Evolutionary conservation across 1,139 yeast species (phyloP).

Genomic region (Candida sojae): DNA sequence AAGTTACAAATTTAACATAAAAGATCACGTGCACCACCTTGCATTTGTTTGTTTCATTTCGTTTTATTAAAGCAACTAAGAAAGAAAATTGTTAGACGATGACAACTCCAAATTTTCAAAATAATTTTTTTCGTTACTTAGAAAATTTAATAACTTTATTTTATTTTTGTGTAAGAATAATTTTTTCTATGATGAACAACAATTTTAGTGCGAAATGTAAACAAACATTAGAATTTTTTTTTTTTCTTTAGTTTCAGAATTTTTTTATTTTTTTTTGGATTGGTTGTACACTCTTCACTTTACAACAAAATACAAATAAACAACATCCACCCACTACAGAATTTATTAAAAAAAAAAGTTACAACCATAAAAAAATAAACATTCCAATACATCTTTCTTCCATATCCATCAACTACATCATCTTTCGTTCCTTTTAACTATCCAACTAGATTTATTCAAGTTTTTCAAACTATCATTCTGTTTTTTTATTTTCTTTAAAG

Average conservation of each 20-base stretch:
- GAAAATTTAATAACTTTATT: not conserved
- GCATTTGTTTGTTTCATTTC: too few relatives aligned
- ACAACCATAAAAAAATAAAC: too few relatives aligned
- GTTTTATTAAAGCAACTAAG: too few relatives aligned
- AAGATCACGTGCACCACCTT: too few relatives aligned
- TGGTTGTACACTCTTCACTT: not conserved
- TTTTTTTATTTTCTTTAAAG: too few relatives aligned
- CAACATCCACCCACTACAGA: not conserved
- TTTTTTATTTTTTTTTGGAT: not conserved
- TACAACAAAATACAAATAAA: not conserved
- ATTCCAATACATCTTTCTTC: not conserved
- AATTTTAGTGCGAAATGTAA: conserved; percentile 1
- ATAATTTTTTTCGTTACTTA: not conserved
- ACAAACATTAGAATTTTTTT: not conserved
- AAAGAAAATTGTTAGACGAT: too few relatives aligned
- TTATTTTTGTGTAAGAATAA: not conserved
- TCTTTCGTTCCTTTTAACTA: not conserved
- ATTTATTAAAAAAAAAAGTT: not conserved
- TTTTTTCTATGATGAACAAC: not conserved
- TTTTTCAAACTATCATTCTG: not conserved
- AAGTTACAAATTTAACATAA: too few relatives aligned
- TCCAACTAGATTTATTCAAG: not conserved
- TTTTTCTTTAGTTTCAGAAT: not conserved
- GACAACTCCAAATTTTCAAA: too few relatives aligned
- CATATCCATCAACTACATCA: not conserved